These are phyloP conservation scores for Pestalotiopsis sp. DNA, from an alignment of 2,329 filamentous ascomycete genomes.

Conservation along the genomic window DNA sequence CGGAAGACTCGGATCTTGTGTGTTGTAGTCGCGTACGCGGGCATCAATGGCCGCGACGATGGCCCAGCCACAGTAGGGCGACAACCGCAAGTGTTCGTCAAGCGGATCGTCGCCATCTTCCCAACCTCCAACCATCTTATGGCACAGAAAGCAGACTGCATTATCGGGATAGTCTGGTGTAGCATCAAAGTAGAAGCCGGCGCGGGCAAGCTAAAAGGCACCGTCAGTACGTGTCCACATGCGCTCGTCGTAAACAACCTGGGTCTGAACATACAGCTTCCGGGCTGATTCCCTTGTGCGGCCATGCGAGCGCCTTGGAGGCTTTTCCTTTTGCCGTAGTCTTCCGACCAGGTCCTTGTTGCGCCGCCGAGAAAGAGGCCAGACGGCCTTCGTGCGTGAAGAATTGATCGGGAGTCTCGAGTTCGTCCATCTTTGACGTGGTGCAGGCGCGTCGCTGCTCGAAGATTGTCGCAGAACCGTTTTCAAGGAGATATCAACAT, in stretches of 20 bases:
- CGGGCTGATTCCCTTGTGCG: constrained; percentile 70
- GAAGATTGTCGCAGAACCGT: background rate
- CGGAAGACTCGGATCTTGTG: constrained; percentile 74
- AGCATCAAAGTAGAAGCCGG: constrained; percentile 90
- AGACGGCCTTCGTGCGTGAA: constrained; percentile 76
- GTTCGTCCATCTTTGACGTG: constrained; percentile 20
- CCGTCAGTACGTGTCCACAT: constrained; percentile 14
- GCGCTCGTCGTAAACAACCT: background rate
- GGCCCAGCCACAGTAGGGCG: constrained; percentile 85
- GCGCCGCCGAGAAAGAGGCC: constrained; percentile 73
- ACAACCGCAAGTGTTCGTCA: constrained; percentile 83
- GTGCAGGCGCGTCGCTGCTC: background rate
- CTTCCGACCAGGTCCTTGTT: constrained; percentile 69
- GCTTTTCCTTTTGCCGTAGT: constrained; percentile 66
- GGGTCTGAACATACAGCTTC: constrained; percentile 57
- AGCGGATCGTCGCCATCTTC: constrained; percentile 84
- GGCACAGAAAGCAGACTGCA: constrained; percentile 85
- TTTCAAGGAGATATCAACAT: background rate
- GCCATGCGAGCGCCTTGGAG: constrained; percentile 71
- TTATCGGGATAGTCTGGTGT: constrained; percentile 79
- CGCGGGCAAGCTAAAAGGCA: constrained; percentile 72
- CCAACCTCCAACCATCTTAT: constrained; percentile 87
- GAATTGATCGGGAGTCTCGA: constrained; percentile 48
- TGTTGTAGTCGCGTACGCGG: constrained; percentile 62
- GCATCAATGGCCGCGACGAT: constrained; percentile 68